Evolutionary conservation across 805 yeast genomes (phyloP).

Genomic region (Spencermartinsiella europaea): DNA sequence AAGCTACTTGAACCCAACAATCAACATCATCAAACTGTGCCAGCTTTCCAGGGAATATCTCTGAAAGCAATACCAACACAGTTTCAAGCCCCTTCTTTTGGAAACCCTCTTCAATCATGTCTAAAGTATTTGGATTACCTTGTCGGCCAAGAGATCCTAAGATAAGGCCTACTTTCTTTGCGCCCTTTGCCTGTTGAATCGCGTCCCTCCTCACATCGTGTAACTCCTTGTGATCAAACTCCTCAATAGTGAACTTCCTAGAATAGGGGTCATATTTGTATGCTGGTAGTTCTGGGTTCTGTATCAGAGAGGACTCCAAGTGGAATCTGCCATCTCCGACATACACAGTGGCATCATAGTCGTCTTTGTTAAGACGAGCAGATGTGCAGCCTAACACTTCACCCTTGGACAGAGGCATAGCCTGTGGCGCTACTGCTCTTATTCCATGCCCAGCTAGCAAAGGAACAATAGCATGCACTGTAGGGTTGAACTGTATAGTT

Average conservation of each 20-base stretch:
- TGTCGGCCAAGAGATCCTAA: slow-evolving; percentile 95
- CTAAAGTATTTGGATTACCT: slow-evolving; percentile 77
- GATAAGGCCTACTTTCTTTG: slow-evolving; percentile 73
- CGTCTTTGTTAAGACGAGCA: slow-evolving; percentile 50
- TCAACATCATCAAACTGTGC: slow-evolving; percentile 91
- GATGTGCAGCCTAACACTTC: slow-evolving; percentile 97
- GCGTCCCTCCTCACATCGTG: slow-evolving; percentile 70
- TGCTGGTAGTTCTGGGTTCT: slow-evolving; percentile 89
- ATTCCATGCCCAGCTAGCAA: slow-evolving; percentile 42
- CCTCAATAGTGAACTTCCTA: slow-evolving; percentile 82
- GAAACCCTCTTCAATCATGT: slow-evolving; percentile 55
- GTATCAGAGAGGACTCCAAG: slow-evolving; percentile 93
- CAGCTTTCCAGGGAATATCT: slow-evolving; percentile 87
- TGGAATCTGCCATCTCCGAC: slow-evolving; percentile 97
- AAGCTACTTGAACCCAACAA: slow-evolving; percentile 95
- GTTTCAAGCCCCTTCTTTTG: slow-evolving; percentile 54
- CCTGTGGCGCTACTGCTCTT: slow-evolving; percentile 79
- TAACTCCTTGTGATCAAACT: slow-evolving; percentile 83
- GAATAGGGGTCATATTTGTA: slow-evolving; percentile 94
- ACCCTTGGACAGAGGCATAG: slow-evolving; percentile 87
- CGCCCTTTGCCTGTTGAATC: slow-evolving; percentile 51
- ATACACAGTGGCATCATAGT: slow-evolving; percentile 75
- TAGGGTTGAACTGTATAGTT: slow-evolving; percentile 94
- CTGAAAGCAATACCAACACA: slow-evolving; percentile 80
- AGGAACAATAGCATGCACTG: slow-evolving; percentile 72